These are phyloP conservation scores for Tolypocladium cylindrosporum DNA, from an alignment of 2,329 filamentous ascomycete genomes.

Conservation along the genomic window DNA sequence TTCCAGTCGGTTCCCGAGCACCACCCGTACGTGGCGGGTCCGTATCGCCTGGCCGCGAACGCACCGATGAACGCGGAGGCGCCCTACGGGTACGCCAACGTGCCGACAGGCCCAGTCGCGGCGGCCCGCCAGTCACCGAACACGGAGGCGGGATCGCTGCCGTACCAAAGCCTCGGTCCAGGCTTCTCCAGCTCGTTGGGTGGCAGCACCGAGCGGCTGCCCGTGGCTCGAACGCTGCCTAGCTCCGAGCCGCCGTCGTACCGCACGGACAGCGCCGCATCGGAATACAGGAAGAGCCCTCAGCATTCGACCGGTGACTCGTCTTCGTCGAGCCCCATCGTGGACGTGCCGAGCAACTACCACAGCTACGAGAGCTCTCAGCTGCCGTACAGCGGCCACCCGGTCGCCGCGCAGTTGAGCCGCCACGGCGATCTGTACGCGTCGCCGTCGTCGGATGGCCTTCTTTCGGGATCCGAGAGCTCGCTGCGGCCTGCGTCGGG, in stretches of 20 bases:
- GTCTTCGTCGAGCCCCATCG: not conserved
- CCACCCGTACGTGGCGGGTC: conserved; percentile 13
- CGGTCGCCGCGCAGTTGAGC: not conserved
- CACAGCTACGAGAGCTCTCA: not conserved
- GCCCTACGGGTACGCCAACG: conserved; percentile 14
- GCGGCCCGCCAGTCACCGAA: conserved; percentile 7
- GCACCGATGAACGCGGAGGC: conserved; percentile 11
- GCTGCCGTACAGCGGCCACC: not conserved
- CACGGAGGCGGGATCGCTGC: conserved; percentile 7
- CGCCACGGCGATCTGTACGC: not conserved
- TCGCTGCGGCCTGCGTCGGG: not conserved
- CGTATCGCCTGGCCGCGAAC: conserved; percentile 13
- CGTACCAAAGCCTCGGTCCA: conserved; percentile 11
- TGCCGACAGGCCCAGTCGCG: conserved; percentile 6
- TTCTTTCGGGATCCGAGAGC: not conserved
- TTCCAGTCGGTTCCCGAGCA: conserved; percentile 10
- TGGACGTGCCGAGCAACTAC: not conserved
- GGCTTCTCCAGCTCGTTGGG: conserved; percentile 4
- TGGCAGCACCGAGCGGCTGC: conserved; percentile 11
- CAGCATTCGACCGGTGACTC: not conserved
- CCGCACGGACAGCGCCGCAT: conserved; percentile 11
- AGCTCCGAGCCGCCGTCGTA: conserved; percentile 10
- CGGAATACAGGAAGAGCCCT: conserved; percentile 2
- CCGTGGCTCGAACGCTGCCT: conserved; percentile 10
- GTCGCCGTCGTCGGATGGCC: not conserved